Percentiles rank a stretch among this genome's conserved stretches.
Evolutionary conservation across 225 moss, liverwort and hornwort genomes (phyloP).

Genomic region (Pseudisothecium myosuroides): DNA sequence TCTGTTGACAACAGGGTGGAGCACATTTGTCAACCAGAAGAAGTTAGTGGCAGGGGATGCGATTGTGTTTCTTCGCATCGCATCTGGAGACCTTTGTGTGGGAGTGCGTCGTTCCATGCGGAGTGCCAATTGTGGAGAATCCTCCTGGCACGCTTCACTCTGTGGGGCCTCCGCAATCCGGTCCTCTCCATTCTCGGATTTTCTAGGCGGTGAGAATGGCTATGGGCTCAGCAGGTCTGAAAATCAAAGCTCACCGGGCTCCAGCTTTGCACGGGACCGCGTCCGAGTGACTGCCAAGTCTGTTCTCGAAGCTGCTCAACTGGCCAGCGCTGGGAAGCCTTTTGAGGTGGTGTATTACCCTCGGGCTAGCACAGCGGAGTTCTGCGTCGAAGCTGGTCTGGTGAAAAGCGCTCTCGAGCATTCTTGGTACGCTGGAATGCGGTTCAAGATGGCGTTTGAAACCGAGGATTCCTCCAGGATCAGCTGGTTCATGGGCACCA

Average conservation of each 20-base stretch:
- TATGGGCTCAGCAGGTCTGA: constrained; percentile 15
- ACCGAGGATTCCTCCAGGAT: constrained; percentile 76
- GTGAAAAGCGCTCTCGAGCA: constrained; percentile 54
- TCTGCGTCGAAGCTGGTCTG: constrained; percentile 65
- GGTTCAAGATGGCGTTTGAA: constrained; percentile 89
- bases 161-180: constrained; percentile 43
- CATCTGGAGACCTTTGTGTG: constrained; percentile 71
- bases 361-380: constrained; percentile 68
- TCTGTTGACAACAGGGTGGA: constrained; percentile 80
- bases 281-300: constrained; percentile 74
- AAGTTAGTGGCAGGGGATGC: constrained; percentile 87
- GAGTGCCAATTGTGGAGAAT: constrained; percentile 49
- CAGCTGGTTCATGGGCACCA: constrained; percentile 84
- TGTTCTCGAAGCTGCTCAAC: constrained; percentile 58
- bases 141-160: constrained; percentile 46
- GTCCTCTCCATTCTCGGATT: constrained; percentile 47
- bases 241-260: constrained; percentile 9
- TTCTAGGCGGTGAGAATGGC: constrained; percentile 28
- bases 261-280: constrained; percentile 60
- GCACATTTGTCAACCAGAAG: constrained; percentile 83
- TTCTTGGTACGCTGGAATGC: constrained; percentile 56
- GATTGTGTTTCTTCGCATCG: constrained; percentile 83
- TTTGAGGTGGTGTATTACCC: constrained; percentile 86
- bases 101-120: constrained; percentile 81
- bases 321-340: constrained; percentile 49